Base-by-base conservation (phyloP, 1,284 basidiomycete genomes). In the Kwoniella shivajii region DNA sequence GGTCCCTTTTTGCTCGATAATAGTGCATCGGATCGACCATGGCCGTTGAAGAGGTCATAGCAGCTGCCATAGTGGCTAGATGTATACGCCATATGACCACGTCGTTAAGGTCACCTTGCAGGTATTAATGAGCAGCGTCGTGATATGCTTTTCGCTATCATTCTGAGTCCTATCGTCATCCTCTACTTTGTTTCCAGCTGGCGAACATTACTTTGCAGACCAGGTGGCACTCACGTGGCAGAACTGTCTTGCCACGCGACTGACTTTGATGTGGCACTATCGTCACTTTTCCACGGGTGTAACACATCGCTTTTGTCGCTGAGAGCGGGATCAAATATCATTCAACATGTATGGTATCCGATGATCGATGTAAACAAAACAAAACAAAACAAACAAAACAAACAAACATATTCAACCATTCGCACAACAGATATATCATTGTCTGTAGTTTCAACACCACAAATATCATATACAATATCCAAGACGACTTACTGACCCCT, bases 1-100 rank as follows among this genome's bases (percentile, higher is more conserved):
- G 79, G 70, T 94, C 91, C 59, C 87, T 84, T 72, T 87, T 89
- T 18, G 84, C 82, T 33, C 91, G 86, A 73, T 92, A 95, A n/a
- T 85, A 79, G 57, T 86, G 85, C 92, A 94, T 94, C 10, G 78
- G 76, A 47, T 77, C 74, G 3, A 70, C 56, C 57, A 65, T 66
- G 34, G 53, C 64, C 24, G 38, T 31, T 3, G 46, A 36, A 4
- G 56, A 38, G 36, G 36, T 42, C 37, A 45, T 45, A 22, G 54
- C 44, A 18, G 55, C 46, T 37, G 51, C 50, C 58, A 56, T 59
- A 16, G 20, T 41, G 39, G 13, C 20, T 22, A 22, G 26, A 9
- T 18, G 37, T 38, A 38, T 10, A 18, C 41, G n/a, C n/a, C n/a
- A n/a, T n/a, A n/a, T n/a, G n/a, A n/a, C n/a, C n/a, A n/a, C n/a